Evolutionary conservation across 768 basidiomycete species (phyloP).

Genomic region (Agaricus blazei): DNA sequence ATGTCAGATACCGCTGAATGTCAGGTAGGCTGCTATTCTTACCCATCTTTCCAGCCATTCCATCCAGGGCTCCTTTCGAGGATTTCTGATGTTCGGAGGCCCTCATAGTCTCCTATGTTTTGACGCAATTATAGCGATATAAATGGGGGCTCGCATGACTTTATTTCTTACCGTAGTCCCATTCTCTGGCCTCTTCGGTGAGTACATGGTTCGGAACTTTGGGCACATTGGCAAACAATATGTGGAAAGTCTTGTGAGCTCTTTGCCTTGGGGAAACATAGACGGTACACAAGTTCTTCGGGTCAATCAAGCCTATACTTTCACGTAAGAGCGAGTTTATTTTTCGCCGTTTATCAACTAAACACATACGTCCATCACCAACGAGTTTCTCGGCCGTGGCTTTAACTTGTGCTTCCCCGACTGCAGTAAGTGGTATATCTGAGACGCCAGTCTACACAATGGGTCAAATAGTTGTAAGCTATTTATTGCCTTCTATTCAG

Average conservation of each 20-base stretch:
- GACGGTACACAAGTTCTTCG: slow-evolving; percentile 66
- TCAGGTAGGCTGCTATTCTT: slow-evolving; percentile 14
- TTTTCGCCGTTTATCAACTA: background rate
- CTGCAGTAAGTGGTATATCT: slow-evolving; percentile 82
- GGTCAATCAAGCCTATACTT: slow-evolving; percentile 66
- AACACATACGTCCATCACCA: slow-evolving; percentile 67
- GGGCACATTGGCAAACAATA: slow-evolving; percentile 54
- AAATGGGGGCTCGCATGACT: background rate
- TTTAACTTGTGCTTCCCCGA: slow-evolving; percentile 68
- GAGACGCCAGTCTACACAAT: slow-evolving; percentile 68
- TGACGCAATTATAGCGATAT: too few species aligned
- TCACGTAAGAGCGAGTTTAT: background rate
- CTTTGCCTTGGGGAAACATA: slow-evolving; percentile 86
- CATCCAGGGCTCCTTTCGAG: slow-evolving; percentile 53
- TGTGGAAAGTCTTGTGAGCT: slow-evolving; percentile 81
- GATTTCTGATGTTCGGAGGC: slow-evolving; percentile 77
- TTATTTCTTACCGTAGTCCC: slow-evolving; percentile 64
- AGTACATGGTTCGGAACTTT: slow-evolving; percentile 45
- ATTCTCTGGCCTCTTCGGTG: slow-evolving; percentile 71
- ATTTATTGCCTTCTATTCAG: background rate
- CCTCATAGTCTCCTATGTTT: slow-evolving; percentile 73
- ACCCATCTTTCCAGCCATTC: slow-evolving; percentile 88
- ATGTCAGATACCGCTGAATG: background rate
- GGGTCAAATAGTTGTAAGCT: background rate
- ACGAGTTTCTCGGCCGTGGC: slow-evolving; percentile 62